These are phyloP conservation scores for Paraphoma sp. DNA, from an alignment of 2,329 filamentous ascomycete species.

Conservation along the genomic window DNA sequence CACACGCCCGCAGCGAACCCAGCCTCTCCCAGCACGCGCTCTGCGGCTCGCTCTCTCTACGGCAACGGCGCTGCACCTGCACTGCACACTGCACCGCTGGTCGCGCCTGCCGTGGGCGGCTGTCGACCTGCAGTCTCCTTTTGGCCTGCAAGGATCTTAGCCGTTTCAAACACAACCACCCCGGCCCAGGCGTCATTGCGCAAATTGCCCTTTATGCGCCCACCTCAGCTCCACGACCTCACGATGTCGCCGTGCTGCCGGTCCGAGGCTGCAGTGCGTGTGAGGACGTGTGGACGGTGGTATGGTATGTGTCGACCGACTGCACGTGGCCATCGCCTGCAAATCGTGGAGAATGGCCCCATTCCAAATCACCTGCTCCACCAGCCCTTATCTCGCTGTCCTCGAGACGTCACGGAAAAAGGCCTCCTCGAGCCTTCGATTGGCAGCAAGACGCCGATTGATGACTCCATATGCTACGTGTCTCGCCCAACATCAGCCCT, in stretches of 20 bases:
- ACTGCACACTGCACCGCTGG: neutral
- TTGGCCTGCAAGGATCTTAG: slow-evolving; percentile 4
- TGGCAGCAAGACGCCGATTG: neutral
- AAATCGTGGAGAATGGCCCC: neutral
- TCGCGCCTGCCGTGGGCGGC: slow-evolving; percentile 9
- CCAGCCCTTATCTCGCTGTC: neutral
- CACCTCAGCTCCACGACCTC: neutral
- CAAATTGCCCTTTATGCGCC: slow-evolving; percentile 39
- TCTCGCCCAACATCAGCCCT: neutral
- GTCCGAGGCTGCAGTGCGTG: neutral
- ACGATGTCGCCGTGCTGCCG: neutral
- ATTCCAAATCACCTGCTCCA: neutral
- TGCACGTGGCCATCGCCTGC: neutral
- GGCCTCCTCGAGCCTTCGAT: neutral
- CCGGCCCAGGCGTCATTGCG: slow-evolving; percentile 25
- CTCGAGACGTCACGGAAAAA: neutral
- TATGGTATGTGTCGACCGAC: neutral
- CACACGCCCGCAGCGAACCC: slow-evolving; percentile 5
- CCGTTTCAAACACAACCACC: slow-evolving; percentile 34
- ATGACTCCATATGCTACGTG: slow-evolving; percentile 3
- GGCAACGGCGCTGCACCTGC: neutral
- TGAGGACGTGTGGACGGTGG: neutral
- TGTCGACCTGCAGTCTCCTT: slow-evolving; percentile 8
- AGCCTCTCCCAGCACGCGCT: slow-evolving; percentile 14
- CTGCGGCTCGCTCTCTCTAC: neutral